These are phyloP conservation scores for Mycena olivaceomarginata DNA, from an alignment of 768 basidiomycete genomes.

Conservation along the genomic window DNA sequence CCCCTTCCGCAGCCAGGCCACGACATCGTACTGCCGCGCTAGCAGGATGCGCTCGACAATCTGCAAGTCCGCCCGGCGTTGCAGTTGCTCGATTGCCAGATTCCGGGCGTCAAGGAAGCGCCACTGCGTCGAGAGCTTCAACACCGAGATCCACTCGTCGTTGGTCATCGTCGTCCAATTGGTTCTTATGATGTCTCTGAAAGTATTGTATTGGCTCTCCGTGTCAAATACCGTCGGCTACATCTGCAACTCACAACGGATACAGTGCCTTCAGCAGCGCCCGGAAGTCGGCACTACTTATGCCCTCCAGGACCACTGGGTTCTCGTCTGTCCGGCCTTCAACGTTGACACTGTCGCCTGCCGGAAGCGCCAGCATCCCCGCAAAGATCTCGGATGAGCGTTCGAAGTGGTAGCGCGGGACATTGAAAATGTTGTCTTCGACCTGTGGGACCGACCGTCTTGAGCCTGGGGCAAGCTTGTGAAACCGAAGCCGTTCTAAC, in stretches of 20 bases:
- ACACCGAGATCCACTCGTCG: constrained; percentile 54
- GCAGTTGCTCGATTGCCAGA: constrained; percentile 51
- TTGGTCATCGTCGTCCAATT: constrained; percentile 18
- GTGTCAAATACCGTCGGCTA: background rate
- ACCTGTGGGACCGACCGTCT: constrained; percentile 50
- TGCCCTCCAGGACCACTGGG: constrained; percentile 53
- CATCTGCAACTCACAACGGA: constrained; percentile 49
- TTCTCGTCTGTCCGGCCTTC: constrained; percentile 54
- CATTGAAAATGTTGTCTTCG: constrained; percentile 60
- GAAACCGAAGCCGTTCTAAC: background rate
- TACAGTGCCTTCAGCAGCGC: constrained; percentile 48
- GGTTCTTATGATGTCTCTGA: constrained; percentile 19
- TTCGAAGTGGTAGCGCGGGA: constrained; percentile 58
- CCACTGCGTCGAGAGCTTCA: constrained; percentile 57
- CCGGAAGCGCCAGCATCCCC: constrained; percentile 56
- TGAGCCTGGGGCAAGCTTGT: background rate
- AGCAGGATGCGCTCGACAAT: constrained; percentile 54
- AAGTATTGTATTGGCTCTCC: background rate
- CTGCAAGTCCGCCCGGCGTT: constrained; percentile 27
- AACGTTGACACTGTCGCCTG: constrained; percentile 33
- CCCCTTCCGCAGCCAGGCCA: constrained; percentile 57
- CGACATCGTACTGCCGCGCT: constrained; percentile 54
- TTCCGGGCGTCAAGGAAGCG: constrained; percentile 47
- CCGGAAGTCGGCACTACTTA: constrained; percentile 49
- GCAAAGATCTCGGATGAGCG: constrained; percentile 58